A percentile compares a stretch with the other conserved stretches of the same genome.
Evolutionary conservation across 495 filamentous ascomycete species (phyloP).

Genomic region (Filosporella fistucella): DNA sequence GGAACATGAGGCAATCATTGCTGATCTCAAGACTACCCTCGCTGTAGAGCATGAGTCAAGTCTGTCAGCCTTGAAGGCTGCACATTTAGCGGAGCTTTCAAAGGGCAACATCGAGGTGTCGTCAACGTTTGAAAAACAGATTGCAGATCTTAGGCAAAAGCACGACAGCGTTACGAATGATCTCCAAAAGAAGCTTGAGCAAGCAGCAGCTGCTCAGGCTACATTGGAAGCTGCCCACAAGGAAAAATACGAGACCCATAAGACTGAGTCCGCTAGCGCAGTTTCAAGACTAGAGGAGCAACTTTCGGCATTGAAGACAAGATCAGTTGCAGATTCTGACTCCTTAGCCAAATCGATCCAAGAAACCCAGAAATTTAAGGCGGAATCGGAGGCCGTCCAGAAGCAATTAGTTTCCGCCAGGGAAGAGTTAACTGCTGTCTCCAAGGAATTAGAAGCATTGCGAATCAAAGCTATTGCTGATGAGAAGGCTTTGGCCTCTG

Average conservation of each 20-base stretch:
- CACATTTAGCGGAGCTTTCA: conserved; percentile 36
- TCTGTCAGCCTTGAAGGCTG: conserved; percentile 33
- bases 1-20: conserved; percentile 31
- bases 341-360: conserved; percentile 32
- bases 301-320: conserved; percentile 29
- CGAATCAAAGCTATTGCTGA: conserved; percentile 22
- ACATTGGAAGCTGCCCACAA: conserved; percentile 39
- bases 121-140: conserved; percentile 30
- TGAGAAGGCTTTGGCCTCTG: conserved; percentile 31
- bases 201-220: conserved; percentile 35
- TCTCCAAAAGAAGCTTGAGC: conserved; percentile 34
- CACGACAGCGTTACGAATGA: conserved; percentile 36
- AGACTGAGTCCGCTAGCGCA: conserved; percentile 7
- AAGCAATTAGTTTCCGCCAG: conserved; percentile 33
- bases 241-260: conserved; percentile 15
- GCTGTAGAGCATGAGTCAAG: conserved; percentile 39
- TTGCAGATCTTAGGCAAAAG: conserved; percentile 38
- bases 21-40: conserved; percentile 36
- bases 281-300: conserved; percentile 38
- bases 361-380: conserved; percentile 36
- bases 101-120: conserved; percentile 38
- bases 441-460: conserved; percentile 27
- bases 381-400: conserved; percentile 30
- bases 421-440: conserved; percentile 24
- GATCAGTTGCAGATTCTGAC: conserved; percentile 26